A percentile compares a stretch with the other conserved stretches of the same genome.
These are phyloP conservation scores for Hypoxylon rickii DNA, from an alignment of 495 filamentous ascomycete species.

Conservation along the genomic window DNA sequence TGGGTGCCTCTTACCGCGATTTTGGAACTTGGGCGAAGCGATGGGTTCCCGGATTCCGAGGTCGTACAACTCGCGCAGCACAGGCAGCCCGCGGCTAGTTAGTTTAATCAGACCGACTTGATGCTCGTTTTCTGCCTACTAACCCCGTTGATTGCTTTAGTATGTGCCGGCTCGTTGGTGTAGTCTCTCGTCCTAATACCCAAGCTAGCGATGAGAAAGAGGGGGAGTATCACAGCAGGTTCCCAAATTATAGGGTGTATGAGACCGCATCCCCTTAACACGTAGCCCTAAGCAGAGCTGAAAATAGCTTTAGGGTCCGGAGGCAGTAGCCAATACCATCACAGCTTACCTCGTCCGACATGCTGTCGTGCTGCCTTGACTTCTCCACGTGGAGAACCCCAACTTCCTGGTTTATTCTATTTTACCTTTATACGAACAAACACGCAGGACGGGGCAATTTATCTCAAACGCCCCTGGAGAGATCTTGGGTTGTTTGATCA, in stretches of 20 bases:
- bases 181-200: neutral
- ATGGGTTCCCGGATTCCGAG: constrained; percentile 37
- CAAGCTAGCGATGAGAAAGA: neutral
- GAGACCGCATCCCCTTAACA: too few species aligned
- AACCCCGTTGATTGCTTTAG: too few species aligned
- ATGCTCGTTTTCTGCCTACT: too few species aligned
- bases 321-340: constrained; percentile 5
- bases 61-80: too few species aligned
- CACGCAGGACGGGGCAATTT: neutral
- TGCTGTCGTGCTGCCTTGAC: constrained; percentile 13
- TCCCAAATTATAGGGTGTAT: neutral
- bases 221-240: neutral
- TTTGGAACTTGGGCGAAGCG: constrained; percentile 29
- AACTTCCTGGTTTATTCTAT: too few species aligned
- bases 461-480: neutral
- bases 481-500: neutral
- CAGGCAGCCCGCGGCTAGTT: neutral
- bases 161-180: too few species aligned
- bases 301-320: neutral
- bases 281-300: neutral
- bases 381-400: neutral
- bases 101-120: neutral
- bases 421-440: neutral
- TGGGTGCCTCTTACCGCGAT: constrained; percentile 14
- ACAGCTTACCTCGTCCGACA: constrained; percentile 10